A percentile compares a stretch with the other conserved stretches of the same genome.
Evolutionary conservation across 306 rosid genomes (phyloP).

Genomic region (Trifolium repens): DNA sequence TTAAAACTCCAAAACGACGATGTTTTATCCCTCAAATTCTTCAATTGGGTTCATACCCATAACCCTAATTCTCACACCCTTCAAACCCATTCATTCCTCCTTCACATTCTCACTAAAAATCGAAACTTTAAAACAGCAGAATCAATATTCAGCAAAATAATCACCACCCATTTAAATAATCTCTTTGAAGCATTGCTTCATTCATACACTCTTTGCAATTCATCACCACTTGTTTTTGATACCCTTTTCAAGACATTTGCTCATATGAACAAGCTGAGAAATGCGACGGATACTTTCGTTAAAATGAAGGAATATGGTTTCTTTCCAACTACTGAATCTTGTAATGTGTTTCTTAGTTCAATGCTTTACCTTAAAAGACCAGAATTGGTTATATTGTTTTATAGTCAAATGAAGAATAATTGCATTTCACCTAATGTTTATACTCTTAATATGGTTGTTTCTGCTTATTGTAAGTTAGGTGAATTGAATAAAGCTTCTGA

Average conservation of each 20-base stretch:
- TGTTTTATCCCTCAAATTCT: conserved; percentile 70
- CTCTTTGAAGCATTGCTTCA: conserved; percentile 64
- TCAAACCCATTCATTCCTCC: conserved; percentile 59
- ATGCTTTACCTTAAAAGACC: conserved; percentile 62
- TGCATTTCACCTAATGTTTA: conserved; percentile 64
- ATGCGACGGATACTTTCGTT: conserved; percentile 60
- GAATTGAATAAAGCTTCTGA: conserved; percentile 62
- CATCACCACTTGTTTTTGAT: conserved; percentile 75
- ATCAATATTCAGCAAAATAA: conserved; percentile 50
- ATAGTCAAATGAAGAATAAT: conserved; percentile 53
- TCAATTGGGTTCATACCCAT: conserved; percentile 64
- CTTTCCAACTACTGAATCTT: conserved; percentile 70
- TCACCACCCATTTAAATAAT: conserved; percentile 25
- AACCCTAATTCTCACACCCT: conserved; percentile 64
- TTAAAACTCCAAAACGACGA: conserved; percentile 64
- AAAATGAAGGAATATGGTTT: conserved; percentile 79
- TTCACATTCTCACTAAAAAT: conserved; percentile 74
- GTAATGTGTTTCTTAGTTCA: conserved; percentile 75
- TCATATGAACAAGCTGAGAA: conserved; percentile 63
- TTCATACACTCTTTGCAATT: conserved; percentile 64
- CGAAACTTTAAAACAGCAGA: conserved; percentile 64
- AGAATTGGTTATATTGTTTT: conserved; percentile 60
- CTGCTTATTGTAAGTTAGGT: conserved; percentile 69
- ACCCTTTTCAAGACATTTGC: conserved; percentile 80
- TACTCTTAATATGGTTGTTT: conserved; percentile 75